phyloP scores from a whole-genome alignment of 495 filamentous ascomycete genomes.

The Penicillium canescens region DNA sequence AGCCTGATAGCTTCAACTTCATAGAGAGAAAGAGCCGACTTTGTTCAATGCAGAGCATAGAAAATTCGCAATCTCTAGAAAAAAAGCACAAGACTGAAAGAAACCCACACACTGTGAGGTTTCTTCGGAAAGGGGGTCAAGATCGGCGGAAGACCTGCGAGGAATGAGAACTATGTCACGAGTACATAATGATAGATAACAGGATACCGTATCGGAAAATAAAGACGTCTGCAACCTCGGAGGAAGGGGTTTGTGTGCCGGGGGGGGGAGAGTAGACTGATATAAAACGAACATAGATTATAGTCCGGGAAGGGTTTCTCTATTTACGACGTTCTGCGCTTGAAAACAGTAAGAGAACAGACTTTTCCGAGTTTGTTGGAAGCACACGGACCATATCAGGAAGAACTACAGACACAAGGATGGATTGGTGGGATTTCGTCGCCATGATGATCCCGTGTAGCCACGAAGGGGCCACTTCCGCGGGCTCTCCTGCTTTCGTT shows the following conservation, averaged over 20 bases:
- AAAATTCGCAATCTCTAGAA: not conserved
- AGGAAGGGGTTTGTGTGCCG: not conserved
- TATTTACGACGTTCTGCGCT: constrained; percentile 9
- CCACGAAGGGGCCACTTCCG: constrained; percentile 2
- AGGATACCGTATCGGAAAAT: constrained; percentile 5
- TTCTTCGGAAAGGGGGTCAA: constrained; percentile 1
- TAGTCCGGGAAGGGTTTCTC: constrained; percentile 4
- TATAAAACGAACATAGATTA: constrained; percentile 16
- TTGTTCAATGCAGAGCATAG: not conserved
- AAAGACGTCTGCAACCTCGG: constrained; percentile 3
- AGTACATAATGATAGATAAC: constrained; percentile 10
- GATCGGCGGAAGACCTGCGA: constrained; percentile 11
- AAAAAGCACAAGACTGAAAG: not conserved
- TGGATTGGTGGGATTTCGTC: not conserved
- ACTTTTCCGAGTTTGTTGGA: constrained; percentile 3
- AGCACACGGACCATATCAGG: constrained; percentile 23
- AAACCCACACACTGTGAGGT: not conserved
- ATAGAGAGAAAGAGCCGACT: constrained; percentile 2
- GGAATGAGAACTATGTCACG: constrained; percentile 29
- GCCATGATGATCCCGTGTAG: constrained; percentile 15
- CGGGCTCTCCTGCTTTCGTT: not conserved
- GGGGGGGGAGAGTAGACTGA: constrained; percentile 2
- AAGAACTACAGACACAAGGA: not conserved
- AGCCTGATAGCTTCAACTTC: not conserved
- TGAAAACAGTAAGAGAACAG: not conserved